Conservation (phyloP, 306 rosid species). For the Betula pendula region DNA sequence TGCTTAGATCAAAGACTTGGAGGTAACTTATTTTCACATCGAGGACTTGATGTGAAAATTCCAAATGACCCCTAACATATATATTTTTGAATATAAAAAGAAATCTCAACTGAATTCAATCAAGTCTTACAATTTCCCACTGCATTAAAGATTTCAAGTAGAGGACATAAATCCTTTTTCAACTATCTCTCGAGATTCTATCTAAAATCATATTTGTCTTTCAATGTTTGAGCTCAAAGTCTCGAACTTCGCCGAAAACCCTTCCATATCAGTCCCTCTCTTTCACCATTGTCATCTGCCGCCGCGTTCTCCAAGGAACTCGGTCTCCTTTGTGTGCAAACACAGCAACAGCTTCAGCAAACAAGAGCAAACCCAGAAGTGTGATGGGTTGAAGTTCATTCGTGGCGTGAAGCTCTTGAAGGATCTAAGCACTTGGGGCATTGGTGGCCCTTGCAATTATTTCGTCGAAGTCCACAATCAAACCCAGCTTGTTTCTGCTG, state of each 20-base stretch:
- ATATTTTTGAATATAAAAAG: too few relatives aligned
- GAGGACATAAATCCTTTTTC: too few relatives aligned
- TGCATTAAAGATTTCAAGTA: too few relatives aligned
- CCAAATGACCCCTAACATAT: neutral
- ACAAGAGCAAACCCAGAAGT: conserved; percentile 6
- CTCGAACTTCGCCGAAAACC: too few relatives aligned
- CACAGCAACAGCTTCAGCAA: conserved; percentile 13
- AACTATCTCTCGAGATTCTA: too few relatives aligned
- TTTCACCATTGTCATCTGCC: neutral
- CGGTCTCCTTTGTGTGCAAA: neutral
- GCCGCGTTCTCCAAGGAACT: conserved; percentile 11
- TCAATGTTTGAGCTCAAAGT: too few relatives aligned
- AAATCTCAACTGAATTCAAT: too few relatives aligned
- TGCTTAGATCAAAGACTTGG: neutral
- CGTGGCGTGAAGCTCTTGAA: conserved; percentile 32
- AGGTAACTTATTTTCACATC: neutral
- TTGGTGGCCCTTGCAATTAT: conserved; percentile 37
- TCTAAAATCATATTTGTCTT: too few relatives aligned
- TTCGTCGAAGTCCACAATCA: conserved; percentile 30
- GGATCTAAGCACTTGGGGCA: conserved; percentile 39
- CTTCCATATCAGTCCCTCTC: too few relatives aligned
- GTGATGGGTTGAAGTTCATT: conserved; percentile 14
- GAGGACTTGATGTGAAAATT: neutral
- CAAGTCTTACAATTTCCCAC: too few relatives aligned
- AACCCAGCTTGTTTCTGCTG: conserved; percentile 34